Base-by-base conservation (phyloP, 1,284 basidiomycete genomes). In the Golubevia pallescens region DNA sequence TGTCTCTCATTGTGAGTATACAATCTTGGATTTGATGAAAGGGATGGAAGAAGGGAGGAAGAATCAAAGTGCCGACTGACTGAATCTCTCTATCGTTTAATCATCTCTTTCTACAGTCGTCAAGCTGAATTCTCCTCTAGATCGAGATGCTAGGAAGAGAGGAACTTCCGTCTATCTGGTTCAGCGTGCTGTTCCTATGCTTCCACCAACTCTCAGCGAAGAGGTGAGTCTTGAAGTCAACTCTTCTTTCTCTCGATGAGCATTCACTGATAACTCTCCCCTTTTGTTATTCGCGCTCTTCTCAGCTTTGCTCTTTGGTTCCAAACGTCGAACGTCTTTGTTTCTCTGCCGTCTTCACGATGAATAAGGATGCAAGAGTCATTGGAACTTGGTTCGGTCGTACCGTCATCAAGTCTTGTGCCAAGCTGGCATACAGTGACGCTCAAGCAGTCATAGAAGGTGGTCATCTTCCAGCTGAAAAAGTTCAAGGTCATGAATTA, bases 371-470 rank as follows among this genome's bases (percentile, higher is more conserved):
- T 10, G 73, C 66, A 3, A 70, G 70, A 57, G 74, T 81, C 51
- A 60, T 74, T 32, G 69, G 63, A 57, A 67, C 70, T 24, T 81
- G 81, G 80, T 69, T 81, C 34, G 79, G 80, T 23, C 76, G 78
- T 48, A 76, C 71, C 21, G 66, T 84, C 59, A 78, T 84, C 69
- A 94, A 93, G 82, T 95, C 95, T 59, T 90, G 92, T 58, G 92
- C 92, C 61, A 93, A 94, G 86, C 88, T 99, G 42, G 89, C 93
- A 2, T 98, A 98, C 84, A 81, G 86, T 10, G 90, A 94, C 74
- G 94, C 92, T 2, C 93, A 94, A 84, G 88, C 88, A 62, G 91
- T 93, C 62, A 92, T 98, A 67, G 90, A 93, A 51, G 95, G 93
- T 38, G 89, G 90, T 62, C 73, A 88, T 5, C 86, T 94, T 2